These are phyloP conservation scores for Pestalotiopsis sp. DNA, from an alignment of 2,329 filamentous ascomycete species.

Conservation along the genomic window DNA sequence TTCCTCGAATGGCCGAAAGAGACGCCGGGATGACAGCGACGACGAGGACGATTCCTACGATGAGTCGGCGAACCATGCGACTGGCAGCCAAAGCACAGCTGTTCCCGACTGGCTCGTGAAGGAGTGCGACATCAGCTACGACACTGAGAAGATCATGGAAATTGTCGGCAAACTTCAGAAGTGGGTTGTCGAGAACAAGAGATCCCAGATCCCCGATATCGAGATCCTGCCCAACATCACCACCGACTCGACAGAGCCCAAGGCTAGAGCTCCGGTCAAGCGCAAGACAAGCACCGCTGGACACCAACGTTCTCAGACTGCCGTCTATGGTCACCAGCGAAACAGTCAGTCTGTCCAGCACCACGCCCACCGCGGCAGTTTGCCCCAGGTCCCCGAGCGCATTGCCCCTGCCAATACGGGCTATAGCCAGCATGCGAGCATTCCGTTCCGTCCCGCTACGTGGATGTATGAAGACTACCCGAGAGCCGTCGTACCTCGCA, in stretches of 20 bases:
- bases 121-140: conserved; percentile 49
- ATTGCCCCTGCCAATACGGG: conserved; percentile 23
- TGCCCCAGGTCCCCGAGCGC: conserved; percentile 17
- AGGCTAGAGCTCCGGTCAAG: conserved; percentile 28
- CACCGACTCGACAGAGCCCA: conserved; percentile 35
- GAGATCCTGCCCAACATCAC: conserved; percentile 61
- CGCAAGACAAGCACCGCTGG: conserved; percentile 24
- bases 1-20: conserved; percentile 32
- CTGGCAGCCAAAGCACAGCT: conserved; percentile 34
- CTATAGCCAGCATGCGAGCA: conserved; percentile 20
- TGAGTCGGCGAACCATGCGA: conserved; percentile 29
- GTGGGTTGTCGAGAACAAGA: conserved; percentile 45
- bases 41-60: conserved; percentile 35
- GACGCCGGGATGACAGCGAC: conserved; percentile 33
- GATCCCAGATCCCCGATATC: conserved; percentile 58
- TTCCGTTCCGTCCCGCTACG: conserved; percentile 32
- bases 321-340: conserved; percentile 30
- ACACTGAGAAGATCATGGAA: conserved; percentile 47
- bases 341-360: conserved; percentile 27
- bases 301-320: conserved; percentile 40
- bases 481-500: conserved; percentile 16
- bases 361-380: conserved; percentile 14
- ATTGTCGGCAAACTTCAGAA: conserved; percentile 49
- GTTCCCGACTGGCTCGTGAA: conserved; percentile 54
- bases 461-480: conserved; percentile 28